Evolutionary conservation across 2,329 filamentous ascomycete genomes (phyloP).

Genomic region (Sphaerulina vaccinii): DNA sequence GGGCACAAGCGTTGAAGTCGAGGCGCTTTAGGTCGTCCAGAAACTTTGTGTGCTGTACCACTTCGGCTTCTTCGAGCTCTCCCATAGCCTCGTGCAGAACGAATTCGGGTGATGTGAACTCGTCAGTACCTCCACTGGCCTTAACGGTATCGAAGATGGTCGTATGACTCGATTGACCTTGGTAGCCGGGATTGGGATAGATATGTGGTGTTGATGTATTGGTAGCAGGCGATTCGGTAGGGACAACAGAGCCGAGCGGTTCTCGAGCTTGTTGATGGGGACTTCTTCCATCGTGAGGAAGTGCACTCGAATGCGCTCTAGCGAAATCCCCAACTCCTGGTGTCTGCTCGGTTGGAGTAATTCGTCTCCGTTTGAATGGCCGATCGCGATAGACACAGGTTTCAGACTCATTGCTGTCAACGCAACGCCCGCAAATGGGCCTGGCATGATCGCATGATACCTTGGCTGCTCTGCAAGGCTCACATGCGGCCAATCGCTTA

Average conservation of each 20-base stretch:
- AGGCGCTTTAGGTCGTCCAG: slow-evolving; percentile 21
- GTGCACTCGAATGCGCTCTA: not conserved
- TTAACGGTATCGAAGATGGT: slow-evolving; percentile 37
- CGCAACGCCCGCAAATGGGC: slow-evolving; percentile 33
- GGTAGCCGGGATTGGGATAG: slow-evolving; percentile 39
- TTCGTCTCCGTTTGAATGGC: slow-evolving; percentile 32
- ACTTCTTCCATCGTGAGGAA: not conserved
- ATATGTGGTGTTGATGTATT: slow-evolving; percentile 18
- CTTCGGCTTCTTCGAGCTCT: slow-evolving; percentile 23
- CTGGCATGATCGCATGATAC: slow-evolving; percentile 34
- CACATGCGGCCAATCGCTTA: slow-evolving; percentile 30
- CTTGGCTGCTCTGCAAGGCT: slow-evolving; percentile 34
- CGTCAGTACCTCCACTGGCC: slow-evolving; percentile 18
- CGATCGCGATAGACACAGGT: slow-evolving; percentile 31
- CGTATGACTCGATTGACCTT: slow-evolving; percentile 36
- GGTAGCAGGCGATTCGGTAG: slow-evolving; percentile 14
- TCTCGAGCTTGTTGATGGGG: not conserved
- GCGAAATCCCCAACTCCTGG: not conserved
- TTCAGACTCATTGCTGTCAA: slow-evolving; percentile 21
- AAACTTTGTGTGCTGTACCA: slow-evolving; percentile 24
- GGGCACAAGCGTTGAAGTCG: slow-evolving; percentile 20
- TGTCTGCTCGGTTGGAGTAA: not conserved
- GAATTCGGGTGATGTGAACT: not conserved
- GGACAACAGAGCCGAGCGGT: not conserved
- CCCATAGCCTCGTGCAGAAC: slow-evolving; percentile 2